These are phyloP conservation scores for Grosmannia huntii DNA, from an alignment of 2,329 filamentous ascomycete genomes.

Conservation along the genomic window DNA sequence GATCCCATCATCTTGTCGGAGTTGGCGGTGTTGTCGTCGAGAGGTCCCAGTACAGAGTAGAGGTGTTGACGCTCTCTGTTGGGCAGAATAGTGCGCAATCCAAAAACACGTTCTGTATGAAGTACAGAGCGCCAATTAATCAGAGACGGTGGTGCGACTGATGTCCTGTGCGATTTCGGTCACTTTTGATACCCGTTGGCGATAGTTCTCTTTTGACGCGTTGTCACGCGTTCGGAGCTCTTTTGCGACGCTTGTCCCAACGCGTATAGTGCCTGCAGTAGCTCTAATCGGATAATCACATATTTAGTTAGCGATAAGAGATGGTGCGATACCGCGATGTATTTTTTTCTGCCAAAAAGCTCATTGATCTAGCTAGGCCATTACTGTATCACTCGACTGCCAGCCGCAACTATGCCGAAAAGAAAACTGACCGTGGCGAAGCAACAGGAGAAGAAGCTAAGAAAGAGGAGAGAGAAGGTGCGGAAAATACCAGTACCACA, in stretches of 20 bases:
- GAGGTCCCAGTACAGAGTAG: background rate
- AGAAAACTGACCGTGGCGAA: background rate
- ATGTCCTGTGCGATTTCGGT: too few relatives aligned
- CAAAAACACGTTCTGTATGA: background rate
- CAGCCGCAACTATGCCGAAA: background rate
- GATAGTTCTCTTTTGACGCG: background rate
- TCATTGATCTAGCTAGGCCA: background rate
- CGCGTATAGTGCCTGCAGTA: slow-evolving; percentile 13
- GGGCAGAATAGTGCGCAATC: background rate
- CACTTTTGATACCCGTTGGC: background rate
- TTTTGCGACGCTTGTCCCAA: background rate
- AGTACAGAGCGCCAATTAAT: background rate
- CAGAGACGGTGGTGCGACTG: background rate
- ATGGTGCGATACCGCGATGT: background rate
- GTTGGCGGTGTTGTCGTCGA: background rate
- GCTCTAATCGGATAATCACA: background rate
- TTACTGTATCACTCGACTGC: background rate
- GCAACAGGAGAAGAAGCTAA: background rate
- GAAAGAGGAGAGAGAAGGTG: background rate
- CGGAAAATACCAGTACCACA: slow-evolving; percentile 4
- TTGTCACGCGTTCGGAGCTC: background rate
- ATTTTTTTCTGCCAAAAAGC: background rate
- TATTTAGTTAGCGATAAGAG: background rate
- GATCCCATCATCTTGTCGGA: slow-evolving; percentile 13
- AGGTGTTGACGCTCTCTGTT: background rate